phyloP scores from a whole-genome alignment of 2,329 filamentous ascomycete species.

The Ceratocystis smalleyi region DNA sequence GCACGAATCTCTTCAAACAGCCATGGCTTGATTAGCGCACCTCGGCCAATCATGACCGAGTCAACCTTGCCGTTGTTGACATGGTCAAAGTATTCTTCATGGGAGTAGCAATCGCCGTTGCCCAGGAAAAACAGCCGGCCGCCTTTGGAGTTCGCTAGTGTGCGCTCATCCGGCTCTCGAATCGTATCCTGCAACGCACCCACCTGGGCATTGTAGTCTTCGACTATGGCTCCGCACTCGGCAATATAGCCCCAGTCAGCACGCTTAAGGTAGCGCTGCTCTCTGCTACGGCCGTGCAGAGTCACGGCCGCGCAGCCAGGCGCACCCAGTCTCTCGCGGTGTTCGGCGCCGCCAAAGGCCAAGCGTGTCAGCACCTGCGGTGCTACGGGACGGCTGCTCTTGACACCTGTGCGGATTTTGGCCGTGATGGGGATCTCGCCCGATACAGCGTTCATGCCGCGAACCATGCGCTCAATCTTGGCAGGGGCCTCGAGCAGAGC shows the following conservation, averaged over 20 bases:
- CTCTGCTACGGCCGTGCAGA: conserved; percentile 79
- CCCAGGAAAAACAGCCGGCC: conserved; percentile 79
- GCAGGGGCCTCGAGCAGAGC: conserved; percentile 75
- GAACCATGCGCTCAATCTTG: conserved; percentile 86
- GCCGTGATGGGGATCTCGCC: conserved; percentile 81
- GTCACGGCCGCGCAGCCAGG: conserved; percentile 90
- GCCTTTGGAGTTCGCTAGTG: conserved; percentile 48
- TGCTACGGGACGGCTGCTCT: conserved; percentile 62
- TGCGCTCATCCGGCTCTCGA: conserved; percentile 58
- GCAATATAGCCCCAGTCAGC: conserved; percentile 96
- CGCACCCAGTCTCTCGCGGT: conserved; percentile 52
- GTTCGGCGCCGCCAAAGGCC: conserved; percentile 61
- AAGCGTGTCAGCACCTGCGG: conserved; percentile 69
- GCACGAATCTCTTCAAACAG: conserved; percentile 90
- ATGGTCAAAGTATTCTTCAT: conserved; percentile 70
- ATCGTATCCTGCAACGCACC: conserved; percentile 58
- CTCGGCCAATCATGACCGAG: conserved; percentile 92
- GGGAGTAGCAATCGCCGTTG: conserved; percentile 92
- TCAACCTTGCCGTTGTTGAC: conserved; percentile 68
- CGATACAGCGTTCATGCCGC: conserved; percentile 90
- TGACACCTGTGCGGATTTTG: conserved; percentile 87
- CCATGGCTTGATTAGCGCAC: conserved; percentile 95
- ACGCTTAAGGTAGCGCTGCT: conserved; percentile 80
- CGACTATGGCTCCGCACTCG: conserved; percentile 73
- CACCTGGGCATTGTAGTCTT: conserved; percentile 56